Base-by-base conservation (phyloP, 352 stramenopile genomes). In the Phytophthora melonis region DNA sequence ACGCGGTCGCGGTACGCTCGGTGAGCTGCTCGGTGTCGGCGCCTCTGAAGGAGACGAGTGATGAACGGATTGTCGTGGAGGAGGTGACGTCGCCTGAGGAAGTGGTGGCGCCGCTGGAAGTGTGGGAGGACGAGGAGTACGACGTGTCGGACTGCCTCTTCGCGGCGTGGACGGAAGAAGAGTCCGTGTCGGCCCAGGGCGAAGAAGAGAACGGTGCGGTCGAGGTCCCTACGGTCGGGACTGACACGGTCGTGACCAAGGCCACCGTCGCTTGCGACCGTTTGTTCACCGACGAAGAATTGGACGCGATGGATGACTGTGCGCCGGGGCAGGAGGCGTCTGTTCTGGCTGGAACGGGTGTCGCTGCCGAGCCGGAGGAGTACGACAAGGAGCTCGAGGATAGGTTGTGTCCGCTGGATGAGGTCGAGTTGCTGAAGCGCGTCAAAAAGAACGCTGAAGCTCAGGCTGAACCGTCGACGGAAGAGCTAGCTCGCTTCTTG, bases 301-400 rank as follows among this genome's bases (percentile, higher is more conserved):
- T 63, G 2, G 36, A 53, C 13, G 36, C n/a, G 0, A 36, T 63
- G 57, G 36, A 63, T 3, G 4, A 19, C 10, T 39, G 36, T 32
- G 18, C 3, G 1, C 30, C 30, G 1, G 57, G 57, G 10, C 36
- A 54, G 23, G 57, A 63, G 16, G 36, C 19, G 9, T 19, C 57
- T 13, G 57, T 41, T 9, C n/a, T 63, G 0, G 57, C 32, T 36
- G 59, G 59, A 3, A 19, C 7, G 1, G 47, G 58, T 14, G 13
- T 56, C 6, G 32, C 19, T 2, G 47, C 11, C 1, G 47, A 66
- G 23, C 8, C 32, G 1, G 45, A 66, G 23, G 59, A 58, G 32
- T 66, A 58, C 14, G 45, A 41, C 14, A 66, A 55, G 18, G 27
- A 67, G 21, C 34, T 59, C 0, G 61, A 67, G 16, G 61, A 67